Base-by-base conservation (phyloP, 1,284 basidiomycete genomes). In the Trametes versicolor region DNA sequence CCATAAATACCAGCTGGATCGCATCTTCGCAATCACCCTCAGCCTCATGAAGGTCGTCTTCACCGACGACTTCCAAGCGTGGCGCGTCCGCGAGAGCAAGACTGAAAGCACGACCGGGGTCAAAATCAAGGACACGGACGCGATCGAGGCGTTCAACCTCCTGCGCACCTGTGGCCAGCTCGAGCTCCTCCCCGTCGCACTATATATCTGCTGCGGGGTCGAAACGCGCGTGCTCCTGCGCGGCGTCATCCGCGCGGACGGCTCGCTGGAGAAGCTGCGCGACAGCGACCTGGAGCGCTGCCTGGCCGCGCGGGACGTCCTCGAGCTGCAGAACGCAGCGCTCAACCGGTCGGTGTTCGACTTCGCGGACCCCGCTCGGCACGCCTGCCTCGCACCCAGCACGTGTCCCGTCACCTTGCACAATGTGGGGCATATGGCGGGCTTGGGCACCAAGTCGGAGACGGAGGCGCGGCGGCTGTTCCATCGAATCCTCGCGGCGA, bases 131-230 rank as follows among this genome's bases (percentile, higher is more conserved):
- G 41, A 43, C 19, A 43, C 21, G 10, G 4, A 55, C 25, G 43
- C 29, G 7, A 62, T 59, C 23, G 60, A 65, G 23, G 58, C 50
- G 0, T 34, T 29, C 45, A 63, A 63, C 29, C 55, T 66, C n/a
- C 45, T 66, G n/a, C 41, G 52, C 34, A 19, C 37, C 8, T 37
- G 49, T 25, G 27, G 23, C 10, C 27, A 1, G 25, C 15, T 1
- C 48, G 37, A 29, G 47, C 37, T 47, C 21, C 41, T 47, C 15
- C 55, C 43, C 13, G 49, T 32, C 15, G 51, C 56, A 19, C 25
- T 53, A 7, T 48, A 53, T 25, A 23, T 43, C 2, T 43, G 52
- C 41, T 50, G n/a, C 45, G 25, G 25, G 1, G 36, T 64, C 37
- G 41, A 54, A 1, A 29, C 25, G 17, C 21, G 17, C 32, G 4